Evolutionary conservation across 139 green algal species (phyloP).

Genomic region (Raphidocelis subcapitata): DNA sequence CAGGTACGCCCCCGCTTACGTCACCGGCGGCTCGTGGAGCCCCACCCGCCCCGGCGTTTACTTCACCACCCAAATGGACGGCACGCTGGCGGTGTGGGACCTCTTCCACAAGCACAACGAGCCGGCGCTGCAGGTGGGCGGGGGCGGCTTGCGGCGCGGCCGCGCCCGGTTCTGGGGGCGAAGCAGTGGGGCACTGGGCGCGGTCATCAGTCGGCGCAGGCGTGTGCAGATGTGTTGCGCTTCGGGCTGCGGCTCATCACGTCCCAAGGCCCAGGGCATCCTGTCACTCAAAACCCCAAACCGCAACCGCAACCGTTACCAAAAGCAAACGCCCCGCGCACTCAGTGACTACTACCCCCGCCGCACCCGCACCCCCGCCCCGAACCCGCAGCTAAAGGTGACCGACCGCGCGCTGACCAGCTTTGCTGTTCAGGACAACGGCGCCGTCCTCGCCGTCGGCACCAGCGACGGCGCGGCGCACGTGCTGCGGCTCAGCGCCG

Average conservation of each 20-base stretch:
- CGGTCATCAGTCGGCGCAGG: too few relatives aligned
- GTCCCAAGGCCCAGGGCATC: too few relatives aligned
- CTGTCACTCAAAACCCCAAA: too few relatives aligned
- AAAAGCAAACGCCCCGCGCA: too few relatives aligned
- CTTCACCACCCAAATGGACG: constrained; percentile 81
- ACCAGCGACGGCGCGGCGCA: constrained; percentile 64
- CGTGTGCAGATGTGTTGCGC: too few relatives aligned
- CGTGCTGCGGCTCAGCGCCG: constrained; percentile 74
- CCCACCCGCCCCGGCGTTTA: constrained; percentile 79
- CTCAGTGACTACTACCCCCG: background rate
- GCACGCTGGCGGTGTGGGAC: constrained; percentile 89
- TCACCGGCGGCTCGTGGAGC: constrained; percentile 80
- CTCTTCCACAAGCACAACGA: constrained; percentile 92
- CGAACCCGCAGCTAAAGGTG: constrained; percentile 38
- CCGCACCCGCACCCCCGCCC: background rate
- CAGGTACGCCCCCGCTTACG: constrained; percentile 75
- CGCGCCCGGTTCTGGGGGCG: too few relatives aligned
- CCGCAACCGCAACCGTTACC: too few relatives aligned
- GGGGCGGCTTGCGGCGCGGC: too few relatives aligned
- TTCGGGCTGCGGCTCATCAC: too few relatives aligned
- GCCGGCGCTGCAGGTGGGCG: constrained; percentile 68
- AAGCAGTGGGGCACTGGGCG: too few relatives aligned
- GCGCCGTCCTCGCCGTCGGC: constrained; percentile 66
- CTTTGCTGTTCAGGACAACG: constrained; percentile 66
- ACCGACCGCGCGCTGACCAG: constrained; percentile 60